Percentiles rank a stretch among this genome's conserved stretches.
These are phyloP conservation scores for Mycena vulgaris DNA, from an alignment of 768 basidiomycete species.

Conservation along the genomic window DNA sequence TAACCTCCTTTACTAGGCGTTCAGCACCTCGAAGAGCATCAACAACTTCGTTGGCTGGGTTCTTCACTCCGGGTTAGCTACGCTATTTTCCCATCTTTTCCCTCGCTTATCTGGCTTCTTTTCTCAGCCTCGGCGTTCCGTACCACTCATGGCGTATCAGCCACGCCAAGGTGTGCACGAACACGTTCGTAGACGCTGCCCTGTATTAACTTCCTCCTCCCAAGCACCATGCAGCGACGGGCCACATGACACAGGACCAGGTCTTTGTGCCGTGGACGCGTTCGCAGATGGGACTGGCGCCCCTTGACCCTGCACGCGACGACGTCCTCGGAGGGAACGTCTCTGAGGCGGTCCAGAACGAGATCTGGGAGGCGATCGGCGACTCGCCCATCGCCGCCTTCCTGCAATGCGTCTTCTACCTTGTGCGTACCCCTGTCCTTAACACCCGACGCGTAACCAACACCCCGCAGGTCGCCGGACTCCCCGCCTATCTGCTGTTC, in stretches of 20 bases:
- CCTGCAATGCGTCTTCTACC: slow-evolving; percentile 65
- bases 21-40: slow-evolving; percentile 90
- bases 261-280: slow-evolving; percentile 95
- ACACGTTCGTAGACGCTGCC: too few species aligned
- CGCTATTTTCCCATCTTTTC: slow-evolving; percentile 37
- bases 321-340: slow-evolving; percentile 77
- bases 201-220: too few species aligned
- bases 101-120: slow-evolving; percentile 26
- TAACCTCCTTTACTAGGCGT: slow-evolving; percentile 81
- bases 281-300: slow-evolving; percentile 74
- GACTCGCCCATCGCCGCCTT: slow-evolving; percentile 89
- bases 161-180: slow-evolving; percentile 73
- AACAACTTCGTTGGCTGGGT: slow-evolving; percentile 96
- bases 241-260: slow-evolving; percentile 94
- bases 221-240: slow-evolving; percentile 76
- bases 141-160: slow-evolving; percentile 98
- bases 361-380: slow-evolving; percentile 89
- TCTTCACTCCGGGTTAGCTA: slow-evolving; percentile 86
- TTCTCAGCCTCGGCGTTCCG: slow-evolving; percentile 87
- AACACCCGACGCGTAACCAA: not conserved
- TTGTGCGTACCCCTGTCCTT: slow-evolving; percentile 59
- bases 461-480: slow-evolving; percentile 75
- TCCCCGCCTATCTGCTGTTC: slow-evolving; percentile 84
- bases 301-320: slow-evolving; percentile 77
- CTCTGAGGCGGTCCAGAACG: slow-evolving; percentile 74